phyloP scores from a whole-genome alignment of 2,329 filamentous ascomycete genomes.

The Neurospora crassa region DNA sequence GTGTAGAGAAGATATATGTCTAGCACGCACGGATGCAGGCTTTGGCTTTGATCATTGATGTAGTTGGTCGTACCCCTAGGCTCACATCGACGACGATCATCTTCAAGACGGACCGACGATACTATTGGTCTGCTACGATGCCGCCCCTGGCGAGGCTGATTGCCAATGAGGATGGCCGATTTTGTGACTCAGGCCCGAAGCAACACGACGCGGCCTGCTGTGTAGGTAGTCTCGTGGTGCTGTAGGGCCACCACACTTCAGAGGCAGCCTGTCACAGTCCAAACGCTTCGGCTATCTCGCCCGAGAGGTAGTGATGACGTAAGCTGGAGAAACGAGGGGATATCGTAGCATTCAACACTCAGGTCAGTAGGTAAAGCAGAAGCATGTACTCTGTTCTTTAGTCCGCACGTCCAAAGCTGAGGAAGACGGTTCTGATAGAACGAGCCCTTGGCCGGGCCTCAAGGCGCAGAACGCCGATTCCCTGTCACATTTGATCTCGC shows the following conservation, averaged over 20 bases:
- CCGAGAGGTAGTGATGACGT: not conserved
- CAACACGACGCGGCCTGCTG: not conserved
- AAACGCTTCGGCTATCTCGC: not conserved
- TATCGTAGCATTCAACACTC: not conserved
- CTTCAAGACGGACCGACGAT: not conserved
- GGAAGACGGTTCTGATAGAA: conserved; percentile 54
- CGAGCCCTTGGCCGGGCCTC: conserved; percentile 30
- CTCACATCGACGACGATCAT: not conserved
- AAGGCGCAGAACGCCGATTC: conserved; percentile 9
- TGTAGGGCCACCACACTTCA: not conserved
- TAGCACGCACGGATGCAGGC: not conserved
- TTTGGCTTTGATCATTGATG: not conserved
- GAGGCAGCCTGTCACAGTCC: not conserved
- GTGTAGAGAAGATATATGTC: not conserved
- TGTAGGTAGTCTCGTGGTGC: not conserved
- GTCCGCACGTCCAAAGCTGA: conserved; percentile 51
- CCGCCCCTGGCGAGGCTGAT: not conserved
- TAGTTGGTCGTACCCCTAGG: not conserved
- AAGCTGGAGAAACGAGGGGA: not conserved
- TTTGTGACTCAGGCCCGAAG: not conserved
- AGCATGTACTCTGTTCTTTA: conserved; percentile 54
- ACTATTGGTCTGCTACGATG: not conserved
- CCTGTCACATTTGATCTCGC: conserved; percentile 40
- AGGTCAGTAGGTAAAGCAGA: not conserved
- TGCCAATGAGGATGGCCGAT: not conserved